These are phyloP conservation scores for Lasiosphaeriaceae sp. DNA, from an alignment of 495 filamentous ascomycete genomes.

Conservation along the genomic window DNA sequence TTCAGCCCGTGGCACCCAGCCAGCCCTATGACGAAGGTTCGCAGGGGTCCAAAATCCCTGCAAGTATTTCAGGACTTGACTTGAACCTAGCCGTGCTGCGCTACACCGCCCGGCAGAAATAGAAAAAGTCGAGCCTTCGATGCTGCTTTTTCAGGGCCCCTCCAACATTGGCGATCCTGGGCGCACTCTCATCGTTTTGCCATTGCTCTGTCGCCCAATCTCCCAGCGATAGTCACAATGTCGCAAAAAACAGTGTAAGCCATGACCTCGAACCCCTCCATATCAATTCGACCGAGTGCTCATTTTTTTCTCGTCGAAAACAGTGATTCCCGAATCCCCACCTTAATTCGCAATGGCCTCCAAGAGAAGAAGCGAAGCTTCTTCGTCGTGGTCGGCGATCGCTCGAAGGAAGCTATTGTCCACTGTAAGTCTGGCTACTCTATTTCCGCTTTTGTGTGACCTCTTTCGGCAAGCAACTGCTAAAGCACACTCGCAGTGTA, in stretches of 20 bases:
- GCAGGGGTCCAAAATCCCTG: background rate
- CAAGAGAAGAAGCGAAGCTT: constrained; percentile 98
- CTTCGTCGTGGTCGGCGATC: constrained; percentile 94
- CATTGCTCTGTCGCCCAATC: constrained; percentile 5
- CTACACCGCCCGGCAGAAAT: constrained; percentile 35
- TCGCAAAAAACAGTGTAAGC: constrained; percentile 58
- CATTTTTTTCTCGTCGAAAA: background rate
- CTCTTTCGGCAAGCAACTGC: background rate
- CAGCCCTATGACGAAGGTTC: background rate
- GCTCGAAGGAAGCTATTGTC: constrained; percentile 94
- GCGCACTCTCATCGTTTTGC: background rate
- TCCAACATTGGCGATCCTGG: constrained; percentile 1
- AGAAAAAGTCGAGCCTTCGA: constrained; percentile 21
- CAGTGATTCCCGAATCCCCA: constrained; percentile 90
- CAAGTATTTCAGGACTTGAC: background rate
- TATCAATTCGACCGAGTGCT: background rate
- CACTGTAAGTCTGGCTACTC: constrained; percentile 40
- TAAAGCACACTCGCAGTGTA: constrained; percentile 50
- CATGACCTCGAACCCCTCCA: background rate
- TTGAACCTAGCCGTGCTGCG: background rate
- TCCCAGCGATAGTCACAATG: constrained; percentile 33
- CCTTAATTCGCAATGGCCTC: constrained; percentile 91
- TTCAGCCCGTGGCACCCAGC: too few species aligned
- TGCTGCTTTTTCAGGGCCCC: constrained; percentile 18
- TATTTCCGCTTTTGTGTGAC: background rate